phyloP scores from a whole-genome alignment of 768 basidiomycete genomes.

The Mycena metata region DNA sequence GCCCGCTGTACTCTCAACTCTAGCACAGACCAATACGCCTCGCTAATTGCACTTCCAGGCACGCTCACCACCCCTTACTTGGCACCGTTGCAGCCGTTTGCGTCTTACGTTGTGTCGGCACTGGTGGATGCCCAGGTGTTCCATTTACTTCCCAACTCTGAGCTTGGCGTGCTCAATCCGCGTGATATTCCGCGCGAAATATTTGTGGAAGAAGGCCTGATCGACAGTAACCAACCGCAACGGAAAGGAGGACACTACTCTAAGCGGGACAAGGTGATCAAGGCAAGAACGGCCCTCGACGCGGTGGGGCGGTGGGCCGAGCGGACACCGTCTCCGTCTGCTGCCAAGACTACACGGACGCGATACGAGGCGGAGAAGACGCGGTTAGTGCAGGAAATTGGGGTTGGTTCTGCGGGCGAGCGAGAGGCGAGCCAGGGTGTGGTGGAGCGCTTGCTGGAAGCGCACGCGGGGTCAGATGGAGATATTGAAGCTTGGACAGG shows the following conservation, averaged over 20 bases:
- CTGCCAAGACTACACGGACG: conserved; percentile 42
- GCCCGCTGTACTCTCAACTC: conserved; percentile 4
- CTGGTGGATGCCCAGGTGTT: conserved; percentile 67
- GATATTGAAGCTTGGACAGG: conserved; percentile 55
- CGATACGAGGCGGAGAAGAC: conserved; percentile 62
- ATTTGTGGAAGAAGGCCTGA: conserved; percentile 59
- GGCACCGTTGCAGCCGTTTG: conserved; percentile 63
- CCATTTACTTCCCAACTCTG: conserved; percentile 69
- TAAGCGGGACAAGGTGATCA: conserved; percentile 69
- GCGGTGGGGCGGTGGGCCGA: conserved; percentile 66
- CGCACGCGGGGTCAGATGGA: conserved; percentile 59
- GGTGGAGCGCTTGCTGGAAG: conserved; percentile 65
- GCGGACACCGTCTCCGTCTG: conserved; percentile 43
- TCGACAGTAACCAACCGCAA: conserved; percentile 50
- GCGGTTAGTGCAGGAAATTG: conserved; percentile 54
- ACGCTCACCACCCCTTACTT: conserved; percentile 56
- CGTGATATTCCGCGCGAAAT: conserved; percentile 78
- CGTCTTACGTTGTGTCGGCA: conserved; percentile 61
- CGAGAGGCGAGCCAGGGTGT: conserved; percentile 64
- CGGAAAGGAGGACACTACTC: conserved; percentile 79
- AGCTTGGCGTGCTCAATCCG: conserved; percentile 67
- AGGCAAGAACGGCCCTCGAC: conserved; percentile 63
- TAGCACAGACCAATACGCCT: conserved; percentile 67
- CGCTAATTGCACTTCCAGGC: conserved; percentile 64
- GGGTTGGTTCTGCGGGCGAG: conserved; percentile 49